Conservation (phyloP, 1,284 basidiomycete genomes). For the Cutaneotrichosporon sp. region DNA sequence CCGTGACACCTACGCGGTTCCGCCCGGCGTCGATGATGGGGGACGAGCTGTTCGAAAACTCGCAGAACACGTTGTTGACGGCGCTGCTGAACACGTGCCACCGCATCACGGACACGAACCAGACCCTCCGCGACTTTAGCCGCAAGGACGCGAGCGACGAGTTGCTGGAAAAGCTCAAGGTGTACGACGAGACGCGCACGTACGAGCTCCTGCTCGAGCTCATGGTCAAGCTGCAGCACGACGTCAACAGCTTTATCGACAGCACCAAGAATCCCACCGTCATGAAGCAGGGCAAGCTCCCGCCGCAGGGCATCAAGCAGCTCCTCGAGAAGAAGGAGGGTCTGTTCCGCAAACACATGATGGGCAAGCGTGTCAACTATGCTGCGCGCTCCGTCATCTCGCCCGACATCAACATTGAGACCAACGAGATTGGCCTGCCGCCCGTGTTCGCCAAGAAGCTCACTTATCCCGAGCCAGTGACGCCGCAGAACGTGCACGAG, state of each 20-base stretch:
- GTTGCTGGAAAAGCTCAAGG: constrained; percentile 12
- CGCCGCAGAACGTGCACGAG: constrained; percentile 80
- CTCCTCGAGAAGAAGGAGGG: constrained; percentile 98
- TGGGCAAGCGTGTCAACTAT: constrained; percentile 99
- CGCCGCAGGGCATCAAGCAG: constrained; percentile 93
- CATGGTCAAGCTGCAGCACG: constrained; percentile 83
- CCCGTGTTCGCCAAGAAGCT: constrained; percentile 96
- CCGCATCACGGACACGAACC: constrained; percentile 71
- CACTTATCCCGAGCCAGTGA: constrained; percentile 97
- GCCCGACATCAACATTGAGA: constrained; percentile 98
- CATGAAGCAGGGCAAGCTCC: constrained; percentile 81
- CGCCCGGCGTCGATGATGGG: constrained; percentile 89
- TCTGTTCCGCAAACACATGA: constrained; percentile 98
- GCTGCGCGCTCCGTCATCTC: constrained; percentile 99
- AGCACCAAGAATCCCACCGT: constrained; percentile 89
- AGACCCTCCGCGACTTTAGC: constrained; percentile 26
- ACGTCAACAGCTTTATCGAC: constrained; percentile 97
- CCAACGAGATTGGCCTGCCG: constrained; percentile 97
- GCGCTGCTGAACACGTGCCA: constrained; percentile 78
- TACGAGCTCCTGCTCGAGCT: constrained; percentile 71
- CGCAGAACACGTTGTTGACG: constrained; percentile 90
- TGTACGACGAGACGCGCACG: constrained; percentile 49
- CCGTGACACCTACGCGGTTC: constrained; percentile 92
- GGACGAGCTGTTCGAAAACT: constrained; percentile 90
- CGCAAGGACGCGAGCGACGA: constrained; percentile 13